Evolutionary conservation across 495 filamentous ascomycete genomes (phyloP).

Genomic region (Trichoderma parareesei): DNA sequence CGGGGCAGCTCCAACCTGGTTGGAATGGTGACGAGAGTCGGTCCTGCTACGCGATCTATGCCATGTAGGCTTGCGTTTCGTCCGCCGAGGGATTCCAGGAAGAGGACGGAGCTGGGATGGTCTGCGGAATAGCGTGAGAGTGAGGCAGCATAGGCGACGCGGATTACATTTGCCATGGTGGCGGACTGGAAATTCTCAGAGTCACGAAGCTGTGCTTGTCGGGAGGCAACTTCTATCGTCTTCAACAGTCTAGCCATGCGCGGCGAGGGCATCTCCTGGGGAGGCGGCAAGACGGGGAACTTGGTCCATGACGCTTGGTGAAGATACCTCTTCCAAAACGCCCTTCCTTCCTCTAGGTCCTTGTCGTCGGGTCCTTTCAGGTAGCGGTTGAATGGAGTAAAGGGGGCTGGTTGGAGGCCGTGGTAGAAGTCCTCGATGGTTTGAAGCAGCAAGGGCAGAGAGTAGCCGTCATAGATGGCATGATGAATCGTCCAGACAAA

Average conservation of each 20-base stretch:
- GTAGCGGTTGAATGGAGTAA: not conserved
- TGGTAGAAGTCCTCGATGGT: not conserved
- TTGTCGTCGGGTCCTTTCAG: not conserved
- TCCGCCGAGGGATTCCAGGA: not conserved
- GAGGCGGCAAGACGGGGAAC: not conserved
- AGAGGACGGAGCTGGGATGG: not conserved
- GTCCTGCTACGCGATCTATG: not conserved
- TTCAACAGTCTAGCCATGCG: not conserved
- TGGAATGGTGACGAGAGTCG: not conserved
- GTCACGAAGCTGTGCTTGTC: not conserved
- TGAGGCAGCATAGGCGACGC: not conserved
- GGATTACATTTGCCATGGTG: not conserved
- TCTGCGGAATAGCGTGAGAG: not conserved
- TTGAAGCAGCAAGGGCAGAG: not conserved
- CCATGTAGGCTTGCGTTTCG: not conserved
- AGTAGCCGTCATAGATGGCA: slow-evolving; percentile 1
- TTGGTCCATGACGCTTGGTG: not conserved
- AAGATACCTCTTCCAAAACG: not conserved
- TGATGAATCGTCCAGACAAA: slow-evolving; percentile 20
- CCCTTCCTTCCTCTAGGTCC: not conserved
- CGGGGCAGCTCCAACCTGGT: not conserved
- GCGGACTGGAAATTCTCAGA: not conserved
- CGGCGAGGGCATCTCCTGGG: not conserved
- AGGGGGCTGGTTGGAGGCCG: not conserved
- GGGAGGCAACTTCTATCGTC: not conserved